Evolutionary conservation across 179 eudicot species (phyloP).

Genomic region (Corrigiola litoralis): DNA sequence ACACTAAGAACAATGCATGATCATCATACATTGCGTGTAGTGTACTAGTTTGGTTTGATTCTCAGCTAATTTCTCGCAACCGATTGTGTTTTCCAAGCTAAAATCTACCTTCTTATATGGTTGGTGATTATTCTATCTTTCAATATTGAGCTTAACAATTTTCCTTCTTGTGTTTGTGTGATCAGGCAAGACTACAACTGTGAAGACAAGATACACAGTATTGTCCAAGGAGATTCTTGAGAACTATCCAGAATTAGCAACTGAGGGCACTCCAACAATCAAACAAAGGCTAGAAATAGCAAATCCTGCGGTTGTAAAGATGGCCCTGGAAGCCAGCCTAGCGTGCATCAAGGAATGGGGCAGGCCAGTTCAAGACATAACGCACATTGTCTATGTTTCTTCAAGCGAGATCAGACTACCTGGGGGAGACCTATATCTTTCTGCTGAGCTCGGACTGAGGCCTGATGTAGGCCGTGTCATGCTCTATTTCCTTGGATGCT

Average conservation of each 20-base stretch:
- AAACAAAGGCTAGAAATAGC: conserved; percentile 77
- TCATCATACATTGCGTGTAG: no score
- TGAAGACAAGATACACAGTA: conserved; percentile 91
- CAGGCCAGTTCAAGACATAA: conserved; percentile 52
- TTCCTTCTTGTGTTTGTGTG: not conserved
- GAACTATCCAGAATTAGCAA: conserved; percentile 73
- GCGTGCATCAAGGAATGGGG: conserved; percentile 81
- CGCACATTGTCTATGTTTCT: conserved; percentile 83
- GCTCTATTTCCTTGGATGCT: conserved; percentile 91
- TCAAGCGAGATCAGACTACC: conserved; percentile 82
- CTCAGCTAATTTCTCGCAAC: no score
- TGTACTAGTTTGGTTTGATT: not conserved
- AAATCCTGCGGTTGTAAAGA: conserved; percentile 78
- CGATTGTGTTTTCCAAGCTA: no score
- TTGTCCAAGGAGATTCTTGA: conserved; percentile 67
- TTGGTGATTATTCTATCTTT: not conserved
- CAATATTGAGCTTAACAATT: not conserved
- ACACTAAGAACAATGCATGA: no score
- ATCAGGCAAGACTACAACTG: conserved; percentile 89
- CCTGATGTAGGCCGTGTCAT: conserved; percentile 70
- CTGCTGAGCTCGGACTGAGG: conserved; percentile 58
- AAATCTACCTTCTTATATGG: no score
- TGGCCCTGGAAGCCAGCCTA: conserved; percentile 72
- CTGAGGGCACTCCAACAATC: conserved; percentile 83
- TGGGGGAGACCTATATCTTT: conserved; percentile 78